Evolutionary conservation across 2,329 filamentous ascomycete species (phyloP), one percentile per base, ranked within the genome.

Genomic region (Stagonosporopsis chrysanthemi): DNA sequence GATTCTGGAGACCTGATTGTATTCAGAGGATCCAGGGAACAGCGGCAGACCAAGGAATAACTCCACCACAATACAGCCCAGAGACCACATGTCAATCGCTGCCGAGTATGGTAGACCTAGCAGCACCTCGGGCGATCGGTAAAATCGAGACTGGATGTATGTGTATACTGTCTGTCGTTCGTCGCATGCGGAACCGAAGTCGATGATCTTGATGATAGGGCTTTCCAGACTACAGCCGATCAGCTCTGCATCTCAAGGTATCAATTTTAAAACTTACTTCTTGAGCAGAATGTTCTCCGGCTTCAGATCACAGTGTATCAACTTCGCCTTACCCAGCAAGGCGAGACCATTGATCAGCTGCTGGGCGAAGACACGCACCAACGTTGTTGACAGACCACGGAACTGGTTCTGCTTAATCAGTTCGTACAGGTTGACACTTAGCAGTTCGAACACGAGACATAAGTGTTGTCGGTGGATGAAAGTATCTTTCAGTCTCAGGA

Each of bases 361-460:
- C 76, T 99, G 95, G 12, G 95, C 95, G 78, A 99, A 99, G 19
- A 99, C 95, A 56, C 95, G 90, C 42, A 99, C 95, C 44, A 99
- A 84, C 0, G 95, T 99, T 22, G 95, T 99, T 79, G 95, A 98
- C 63, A 99, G 81, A 52, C 95, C 95, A 66, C 95, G 89, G 84
- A 99, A 99, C 74, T 99, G 95, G 75, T 99, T 99, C 78, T 99
- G 95, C 81, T 99, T 99, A 81, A 99, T 99, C 62, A 99, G 83
- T 79, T 99, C 95, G 79, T 99, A 99, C 61, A 99, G 79, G 75
- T 99, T 99, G 76, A 99, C 95, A 69, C 94, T 98, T 53, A 99
- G 83, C 51, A 99, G 83, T 78, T 99, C 95, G 73, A 98, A 98
- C 24, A 97, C 94, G 60, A 99, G 82, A 75, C 95, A 99, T 58